Evolutionary conservation across 2,329 filamentous ascomycete species (phyloP).

Genomic region (Hypoxylon sp.): DNA sequence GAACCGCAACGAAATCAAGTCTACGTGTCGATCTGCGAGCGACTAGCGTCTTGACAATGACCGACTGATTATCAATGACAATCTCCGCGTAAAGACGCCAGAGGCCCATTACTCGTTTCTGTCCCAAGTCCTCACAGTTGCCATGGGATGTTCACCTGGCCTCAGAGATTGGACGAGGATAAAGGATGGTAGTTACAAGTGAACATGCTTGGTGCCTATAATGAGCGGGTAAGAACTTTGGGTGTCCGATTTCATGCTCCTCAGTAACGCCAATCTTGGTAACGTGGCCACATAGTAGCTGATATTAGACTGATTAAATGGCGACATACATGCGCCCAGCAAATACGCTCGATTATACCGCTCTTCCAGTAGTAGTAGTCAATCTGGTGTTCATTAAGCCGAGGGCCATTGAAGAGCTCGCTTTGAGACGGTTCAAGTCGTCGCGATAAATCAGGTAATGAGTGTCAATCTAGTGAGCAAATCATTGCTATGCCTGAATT

Average conservation of each 20-base stretch:
- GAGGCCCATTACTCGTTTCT: background rate
- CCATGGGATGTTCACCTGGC: background rate
- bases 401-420: background rate
- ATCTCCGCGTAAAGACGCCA: constrained; percentile 5
- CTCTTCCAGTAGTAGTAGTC: background rate
- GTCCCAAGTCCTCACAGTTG: background rate
- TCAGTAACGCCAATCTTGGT: background rate
- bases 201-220: background rate
- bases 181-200: background rate
- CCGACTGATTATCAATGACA: constrained; percentile 14
- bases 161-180: background rate
- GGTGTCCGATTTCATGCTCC: background rate
- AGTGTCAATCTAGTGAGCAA: background rate
- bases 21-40: constrained; percentile 1
- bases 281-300: background rate
- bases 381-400: background rate
- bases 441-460: background rate
- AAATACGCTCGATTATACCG: background rate
- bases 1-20: background rate
- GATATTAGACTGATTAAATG: background rate
- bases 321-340: background rate
- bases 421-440: background rate
- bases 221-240: background rate
- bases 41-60: background rate
- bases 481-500: background rate